Evolutionary conservation across 306 rosid species (phyloP).

Genomic region (Canavalia gladiata): DNA sequence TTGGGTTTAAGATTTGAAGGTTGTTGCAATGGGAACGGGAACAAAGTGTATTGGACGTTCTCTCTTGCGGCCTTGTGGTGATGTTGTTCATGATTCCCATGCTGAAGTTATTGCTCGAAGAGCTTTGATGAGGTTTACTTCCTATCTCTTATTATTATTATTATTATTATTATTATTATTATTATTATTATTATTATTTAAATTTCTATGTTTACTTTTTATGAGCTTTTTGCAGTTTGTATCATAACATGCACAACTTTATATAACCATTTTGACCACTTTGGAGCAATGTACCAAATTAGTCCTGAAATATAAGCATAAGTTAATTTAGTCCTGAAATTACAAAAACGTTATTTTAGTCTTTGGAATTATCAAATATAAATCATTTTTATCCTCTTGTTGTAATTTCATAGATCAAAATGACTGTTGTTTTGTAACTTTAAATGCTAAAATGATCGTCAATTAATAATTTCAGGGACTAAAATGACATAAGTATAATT

Average conservation of each 20-base stretch:
- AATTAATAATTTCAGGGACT: too few relatives aligned
- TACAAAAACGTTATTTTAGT: too few relatives aligned
- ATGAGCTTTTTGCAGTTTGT: not conserved
- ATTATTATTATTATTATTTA: not conserved
- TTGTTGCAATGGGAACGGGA: slow-evolving; percentile 90
- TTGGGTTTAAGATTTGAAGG: slow-evolving; percentile 66
- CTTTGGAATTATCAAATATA: too few relatives aligned
- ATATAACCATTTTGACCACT: too few relatives aligned
- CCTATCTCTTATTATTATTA: not conserved
- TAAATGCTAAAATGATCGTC: too few relatives aligned
- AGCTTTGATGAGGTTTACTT: slow-evolving; percentile 76
- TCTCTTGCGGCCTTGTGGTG: slow-evolving; percentile 71
- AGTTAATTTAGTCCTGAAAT: too few relatives aligned
- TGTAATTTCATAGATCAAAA: too few relatives aligned
- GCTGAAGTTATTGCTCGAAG: slow-evolving; percentile 90
- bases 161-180: not conserved
- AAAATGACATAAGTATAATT: too few relatives aligned
- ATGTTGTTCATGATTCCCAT: slow-evolving; percentile 86
- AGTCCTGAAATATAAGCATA: too few relatives aligned
- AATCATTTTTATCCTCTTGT: too few relatives aligned
- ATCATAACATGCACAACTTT: not conserved
- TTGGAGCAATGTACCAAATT: too few relatives aligned
- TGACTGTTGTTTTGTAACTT: too few relatives aligned
- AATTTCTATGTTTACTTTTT: not conserved
- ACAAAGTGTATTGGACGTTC: slow-evolving; percentile 93